phyloP scores from a whole-genome alignment of 2,329 filamentous ascomycete species.

The Xylaria sp. region DNA sequence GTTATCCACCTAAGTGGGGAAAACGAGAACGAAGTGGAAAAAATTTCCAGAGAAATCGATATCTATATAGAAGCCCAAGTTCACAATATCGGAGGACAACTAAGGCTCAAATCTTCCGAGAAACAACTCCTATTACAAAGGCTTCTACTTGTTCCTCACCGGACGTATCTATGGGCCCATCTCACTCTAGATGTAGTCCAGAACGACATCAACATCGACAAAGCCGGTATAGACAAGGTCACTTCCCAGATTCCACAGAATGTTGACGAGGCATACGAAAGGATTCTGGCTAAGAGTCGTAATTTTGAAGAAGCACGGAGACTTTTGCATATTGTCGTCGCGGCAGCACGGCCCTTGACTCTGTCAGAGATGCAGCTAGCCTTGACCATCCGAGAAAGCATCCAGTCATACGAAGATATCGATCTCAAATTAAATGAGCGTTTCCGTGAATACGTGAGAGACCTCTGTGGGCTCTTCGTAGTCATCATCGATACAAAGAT shows the following conservation, averaged over 20 bases:
- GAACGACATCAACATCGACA: background rate
- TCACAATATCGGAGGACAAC: background rate
- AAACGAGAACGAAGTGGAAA: constrained; percentile 1
- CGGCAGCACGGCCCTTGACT: constrained; percentile 14
- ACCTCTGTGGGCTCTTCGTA: constrained; percentile 54
- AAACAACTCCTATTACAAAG: background rate
- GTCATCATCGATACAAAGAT: constrained; percentile 49
- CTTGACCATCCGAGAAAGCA: background rate
- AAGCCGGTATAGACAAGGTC: background rate
- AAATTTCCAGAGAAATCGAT: constrained; percentile 24
- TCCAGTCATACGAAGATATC: background rate
- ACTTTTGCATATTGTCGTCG: constrained; percentile 21
- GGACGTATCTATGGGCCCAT: constrained; percentile 27
- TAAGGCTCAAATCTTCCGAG: background rate
- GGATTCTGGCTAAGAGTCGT: constrained; percentile 7
- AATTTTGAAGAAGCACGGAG: background rate
- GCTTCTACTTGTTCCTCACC: constrained; percentile 9
- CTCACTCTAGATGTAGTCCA: constrained; percentile 12
- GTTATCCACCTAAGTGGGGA: constrained; percentile 18
- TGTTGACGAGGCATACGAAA: constrained; percentile 18
- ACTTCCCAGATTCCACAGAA: constrained; percentile 9
- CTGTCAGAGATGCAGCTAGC: constrained; percentile 13
- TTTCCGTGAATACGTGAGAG: constrained; percentile 41
- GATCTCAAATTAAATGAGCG: constrained; percentile 19
- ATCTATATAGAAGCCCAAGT: constrained; percentile 9